Evolutionary conservation across 371 early-diverging fungal genomes (phyloP), one percentile per base, ranked within the genome.

Genomic region (Fennellomyces sp.): DNA sequence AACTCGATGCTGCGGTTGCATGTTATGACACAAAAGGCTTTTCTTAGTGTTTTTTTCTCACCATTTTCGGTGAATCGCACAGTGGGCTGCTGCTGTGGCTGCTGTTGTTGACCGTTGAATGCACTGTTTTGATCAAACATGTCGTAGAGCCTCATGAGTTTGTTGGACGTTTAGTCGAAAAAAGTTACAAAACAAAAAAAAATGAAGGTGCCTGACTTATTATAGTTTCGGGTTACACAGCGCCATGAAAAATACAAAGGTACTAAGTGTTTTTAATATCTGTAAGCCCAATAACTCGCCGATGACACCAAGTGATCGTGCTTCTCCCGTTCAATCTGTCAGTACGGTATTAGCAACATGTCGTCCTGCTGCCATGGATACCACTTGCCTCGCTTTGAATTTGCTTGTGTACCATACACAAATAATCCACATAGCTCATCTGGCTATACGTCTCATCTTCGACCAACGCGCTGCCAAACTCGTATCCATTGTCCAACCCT

Each of bases 351-450:
- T 6, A 33, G 35, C n/a, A n/a, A n/a, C n/a, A n/a, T n/a, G n/a
- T n/a, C n/a, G n/a, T n/a, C n/a, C n/a, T n/a, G n/a, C n/a, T n/a
- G n/a, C n/a, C n/a, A n/a, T n/a, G n/a, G n/a, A n/a, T n/a, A n/a
- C 6, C 35, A 45, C 45, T 21, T 52, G 57, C 17, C 77, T 92
- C 93, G 21, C 64, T 80, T 70, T 93, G 93, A 55, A 92, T 91
- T 72, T 89, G 90, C 64, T 91, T 84, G 72, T 98, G 98, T 52
- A 96, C 86, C 41, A 83, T 72, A 59, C 93, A 92, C 23, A 98
- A 75, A 65, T 89, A 97, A 67, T 97, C 98, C 8, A 97, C 94
- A 75, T 98, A 97, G 31, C 85, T 88, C 91, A 92, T 83, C 50
- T 86, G 87, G 41, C 89, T 92, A 54, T 84, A 86, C 50, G 89